Conservation (phyloP, 441 rosid genomes). For the Theobroma grandiflorum region DNA sequence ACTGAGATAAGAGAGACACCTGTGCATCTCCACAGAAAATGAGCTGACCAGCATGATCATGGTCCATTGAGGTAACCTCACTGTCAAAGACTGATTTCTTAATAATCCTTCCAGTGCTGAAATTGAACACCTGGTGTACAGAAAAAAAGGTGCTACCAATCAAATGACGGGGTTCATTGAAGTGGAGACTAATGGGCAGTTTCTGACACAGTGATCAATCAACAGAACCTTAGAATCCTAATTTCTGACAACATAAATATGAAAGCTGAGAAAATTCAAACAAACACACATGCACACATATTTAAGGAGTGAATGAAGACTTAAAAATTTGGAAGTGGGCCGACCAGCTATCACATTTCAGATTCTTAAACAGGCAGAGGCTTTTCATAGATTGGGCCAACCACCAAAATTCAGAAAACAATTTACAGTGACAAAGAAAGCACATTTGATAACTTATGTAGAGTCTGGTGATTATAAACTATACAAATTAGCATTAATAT, state of each 20-base stretch:
- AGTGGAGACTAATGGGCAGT: no score
- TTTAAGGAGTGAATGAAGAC: background rate
- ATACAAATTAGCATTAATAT: background rate
- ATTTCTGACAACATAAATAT: background rate
- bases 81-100: constrained; percentile 58
- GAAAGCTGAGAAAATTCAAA: background rate
- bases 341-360: background rate
- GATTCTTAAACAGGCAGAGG: background rate
- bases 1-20: constrained; percentile 45
- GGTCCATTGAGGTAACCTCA: constrained; percentile 91
- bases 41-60: constrained; percentile 95
- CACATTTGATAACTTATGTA: background rate
- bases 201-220: background rate
- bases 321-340: background rate
- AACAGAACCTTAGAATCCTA: background rate
- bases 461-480: background rate
- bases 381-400: background rate
- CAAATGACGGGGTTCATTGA: constrained; percentile 26
- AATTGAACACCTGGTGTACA: constrained; percentile 79
- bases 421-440: background rate
- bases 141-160: constrained; percentile 28
- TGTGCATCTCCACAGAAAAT: constrained; percentile 93
- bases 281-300: background rate
- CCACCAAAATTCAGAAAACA: constrained; percentile 10
- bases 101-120: constrained; percentile 93